These are phyloP conservation scores for Byssochlamys sp. DNA, from an alignment of 2,329 filamentous ascomycete genomes.

Conservation along the genomic window DNA sequence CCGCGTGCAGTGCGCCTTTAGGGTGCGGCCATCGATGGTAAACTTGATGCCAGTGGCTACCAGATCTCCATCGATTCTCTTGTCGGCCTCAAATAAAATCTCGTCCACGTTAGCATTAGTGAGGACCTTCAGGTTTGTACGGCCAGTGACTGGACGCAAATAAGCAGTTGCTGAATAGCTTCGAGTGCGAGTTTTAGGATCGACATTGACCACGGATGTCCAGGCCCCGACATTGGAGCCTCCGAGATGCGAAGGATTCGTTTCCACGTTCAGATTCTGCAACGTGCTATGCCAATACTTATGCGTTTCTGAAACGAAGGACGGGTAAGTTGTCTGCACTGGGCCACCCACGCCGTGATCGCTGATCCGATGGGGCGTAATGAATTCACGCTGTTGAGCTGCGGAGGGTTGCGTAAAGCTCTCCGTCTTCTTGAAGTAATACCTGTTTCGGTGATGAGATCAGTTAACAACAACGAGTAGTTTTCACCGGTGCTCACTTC, in stretches of 20 bases:
- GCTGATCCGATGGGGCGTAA: background rate
- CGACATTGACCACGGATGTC: background rate
- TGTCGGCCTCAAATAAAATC: background rate
- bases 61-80: background rate
- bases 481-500: background rate
- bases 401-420: background rate
- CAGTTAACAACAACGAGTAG: too few species aligned
- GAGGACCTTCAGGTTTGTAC: background rate
- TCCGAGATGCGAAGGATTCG: background rate
- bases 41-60: background rate
- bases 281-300: background rate
- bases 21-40: background rate
- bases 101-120: background rate
- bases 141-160: background rate
- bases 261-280: background rate
- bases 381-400: background rate
- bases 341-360: background rate
- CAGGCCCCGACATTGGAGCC: background rate
- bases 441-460: background rate
- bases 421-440: background rate
- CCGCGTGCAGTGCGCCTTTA: slow-evolving; percentile 1
- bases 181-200: background rate
- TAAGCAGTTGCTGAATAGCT: background rate
- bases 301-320: background rate
- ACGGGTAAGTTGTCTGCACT: background rate